Evolutionary conservation across 1,139 yeast genomes (phyloP), one percentile per base, ranked within the genome.

Genomic region (Yamadazyma trypodendri): DNA sequence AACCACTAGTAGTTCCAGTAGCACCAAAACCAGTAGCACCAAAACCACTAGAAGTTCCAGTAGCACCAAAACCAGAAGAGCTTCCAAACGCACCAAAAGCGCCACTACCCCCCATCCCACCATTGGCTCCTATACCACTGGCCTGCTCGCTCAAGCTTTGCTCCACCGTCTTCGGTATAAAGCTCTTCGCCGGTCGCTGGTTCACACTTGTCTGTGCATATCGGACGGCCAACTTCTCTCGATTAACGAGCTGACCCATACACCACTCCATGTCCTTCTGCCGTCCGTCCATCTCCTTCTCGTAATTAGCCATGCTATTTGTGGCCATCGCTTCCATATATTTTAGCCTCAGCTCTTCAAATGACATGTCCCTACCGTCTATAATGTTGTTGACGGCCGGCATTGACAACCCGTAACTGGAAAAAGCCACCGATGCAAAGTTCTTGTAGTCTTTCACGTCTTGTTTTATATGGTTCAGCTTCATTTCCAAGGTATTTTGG

Each of bases 341-440:
- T 44, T 67, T 68, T 39, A 71, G 60, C 38, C 85, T 58, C 27
- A 65, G 58, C 49, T 81, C 87, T 45, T 81, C 86, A 24, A 63
- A 67, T 0, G 85, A 79, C 21, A 72, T 52, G 47, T 81, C 87
- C 46, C 83, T 58, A 0, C 72, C 77, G 2, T 62, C 50, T 6
- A 81, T 76, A 31, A 79, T 51, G 38, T 56, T 57, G 38, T 55
- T 58, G 10, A 55, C 55, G 1, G 65, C 62, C 6, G 61, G 62
- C 15, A 35, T 31, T 7, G 53, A 57, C 5, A 60, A 40, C 2
- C 68, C 67, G 42, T 52, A 61, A 23, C 60, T 49, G 3, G 65
- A 56, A 5, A 56, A 41, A 8, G 46, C 49, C 9, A 37, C 41
- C n/a, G 45, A 11, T 2, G 38, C 32, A 27, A 49, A 41, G 4